Conservation (phyloP, 768 basidiomycete genomes). For the Pluteus cervinus region DNA sequence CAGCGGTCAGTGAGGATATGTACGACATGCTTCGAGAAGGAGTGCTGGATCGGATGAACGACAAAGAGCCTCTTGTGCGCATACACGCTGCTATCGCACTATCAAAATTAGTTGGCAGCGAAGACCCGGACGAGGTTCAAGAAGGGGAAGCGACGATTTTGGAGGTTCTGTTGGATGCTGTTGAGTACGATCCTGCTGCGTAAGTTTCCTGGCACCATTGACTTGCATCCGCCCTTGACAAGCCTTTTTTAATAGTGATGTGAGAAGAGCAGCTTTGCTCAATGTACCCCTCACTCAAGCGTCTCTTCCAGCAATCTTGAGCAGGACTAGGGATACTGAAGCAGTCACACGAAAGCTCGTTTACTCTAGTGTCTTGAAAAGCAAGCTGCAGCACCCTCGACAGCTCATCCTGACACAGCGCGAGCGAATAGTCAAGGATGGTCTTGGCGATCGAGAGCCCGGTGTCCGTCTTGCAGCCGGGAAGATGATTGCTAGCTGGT, state of each 20-base stretch:
- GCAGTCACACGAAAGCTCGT: slow-evolving; percentile 72
- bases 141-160: slow-evolving; percentile 46
- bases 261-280: slow-evolving; percentile 83
- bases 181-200: slow-evolving; percentile 71
- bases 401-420: slow-evolving; percentile 75
- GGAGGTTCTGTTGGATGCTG: slow-evolving; percentile 61
- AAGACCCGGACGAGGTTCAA: slow-evolving; percentile 51
- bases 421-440: slow-evolving; percentile 80
- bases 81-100: slow-evolving; percentile 81
- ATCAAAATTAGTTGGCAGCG: slow-evolving; percentile 70
- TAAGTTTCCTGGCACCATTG: slow-evolving; percentile 22
- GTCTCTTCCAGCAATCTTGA: slow-evolving; percentile 64
- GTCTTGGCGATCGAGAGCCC: slow-evolving; percentile 85
- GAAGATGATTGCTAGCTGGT: slow-evolving; percentile 76
- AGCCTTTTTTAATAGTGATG: slow-evolving; percentile 49
- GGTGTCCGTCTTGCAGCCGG: slow-evolving; percentile 77
- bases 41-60: slow-evolving; percentile 73
- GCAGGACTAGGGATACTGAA: slow-evolving; percentile 83
- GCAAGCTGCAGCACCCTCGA: slow-evolving; percentile 55
- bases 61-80: slow-evolving; percentile 83
- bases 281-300: slow-evolving; percentile 59
- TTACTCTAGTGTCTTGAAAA: slow-evolving; percentile 60
- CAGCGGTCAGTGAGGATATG: slow-evolving; percentile 64
- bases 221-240: too few species aligned
- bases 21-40: slow-evolving; percentile 62